A percentile compares a stretch with the other conserved stretches of the same genome.
Evolutionary conservation across 1,284 basidiomycete genomes (phyloP).

Genomic region (Bondarzewia mesenterica): DNA sequence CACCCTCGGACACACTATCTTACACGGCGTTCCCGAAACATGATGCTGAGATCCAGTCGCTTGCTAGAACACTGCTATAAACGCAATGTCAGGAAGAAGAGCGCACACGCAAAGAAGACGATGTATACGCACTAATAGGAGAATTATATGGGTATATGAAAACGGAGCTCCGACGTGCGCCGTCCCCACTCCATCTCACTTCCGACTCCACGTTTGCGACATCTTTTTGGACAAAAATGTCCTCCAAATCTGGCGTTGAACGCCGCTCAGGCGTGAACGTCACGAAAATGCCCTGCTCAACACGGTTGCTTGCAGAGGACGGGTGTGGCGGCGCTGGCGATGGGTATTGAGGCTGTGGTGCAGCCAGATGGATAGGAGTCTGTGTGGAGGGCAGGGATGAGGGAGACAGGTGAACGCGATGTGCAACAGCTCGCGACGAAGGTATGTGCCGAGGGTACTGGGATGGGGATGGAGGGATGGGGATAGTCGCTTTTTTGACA

Average conservation of each 20-base stretch:
- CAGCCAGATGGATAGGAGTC: slow-evolving; percentile 11
- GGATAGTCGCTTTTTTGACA: slow-evolving; percentile 34
- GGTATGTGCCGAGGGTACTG: slow-evolving; percentile 35
- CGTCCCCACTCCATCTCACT: slow-evolving; percentile 2
- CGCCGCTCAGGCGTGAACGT: slow-evolving; percentile 12
- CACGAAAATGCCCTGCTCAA: slow-evolving; percentile 10
- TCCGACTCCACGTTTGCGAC: slow-evolving; percentile 22
- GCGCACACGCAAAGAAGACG: background rate
- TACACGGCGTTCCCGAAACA: background rate
- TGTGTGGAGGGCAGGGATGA: slow-evolving; percentile 18
- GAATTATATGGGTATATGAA: slow-evolving; percentile 4
- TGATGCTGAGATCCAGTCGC: background rate
- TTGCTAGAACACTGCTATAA: background rate
- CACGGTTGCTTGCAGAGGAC: too few relatives aligned
- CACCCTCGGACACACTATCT: background rate
- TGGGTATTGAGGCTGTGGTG: slow-evolving; percentile 8
- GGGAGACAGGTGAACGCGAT: slow-evolving; percentile 14
- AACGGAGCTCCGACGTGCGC: background rate
- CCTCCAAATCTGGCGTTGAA: slow-evolving; percentile 41
- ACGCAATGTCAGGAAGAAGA: background rate
- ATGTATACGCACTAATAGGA: background rate
- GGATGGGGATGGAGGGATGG: slow-evolving; percentile 41
- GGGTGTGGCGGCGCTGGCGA: slow-evolving; percentile 9
- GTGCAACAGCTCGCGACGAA: slow-evolving; percentile 16
- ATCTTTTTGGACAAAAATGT: slow-evolving; percentile 45